Conservation (phyloP, 2,329 filamentous ascomycete genomes). For the Fusarium beomiforme region DNA sequence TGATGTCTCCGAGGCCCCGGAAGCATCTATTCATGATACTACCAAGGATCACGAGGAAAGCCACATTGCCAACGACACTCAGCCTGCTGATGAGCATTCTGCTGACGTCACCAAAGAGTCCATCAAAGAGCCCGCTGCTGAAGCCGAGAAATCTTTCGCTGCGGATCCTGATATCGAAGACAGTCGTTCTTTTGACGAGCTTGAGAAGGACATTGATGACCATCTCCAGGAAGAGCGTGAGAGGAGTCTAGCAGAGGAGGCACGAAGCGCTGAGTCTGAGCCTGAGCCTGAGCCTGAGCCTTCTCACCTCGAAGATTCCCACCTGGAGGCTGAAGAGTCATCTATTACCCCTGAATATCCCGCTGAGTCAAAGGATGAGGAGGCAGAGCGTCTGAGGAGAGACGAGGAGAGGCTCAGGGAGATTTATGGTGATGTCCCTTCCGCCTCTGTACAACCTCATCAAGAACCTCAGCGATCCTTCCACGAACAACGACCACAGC, state of each 20-base stretch:
- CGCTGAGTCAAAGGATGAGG: background rate
- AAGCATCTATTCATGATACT: background rate
- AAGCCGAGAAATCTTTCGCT: background rate
- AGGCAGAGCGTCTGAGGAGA: slow-evolving; percentile 50
- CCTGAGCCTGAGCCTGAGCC: slow-evolving; percentile 20
- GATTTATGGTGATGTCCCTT: slow-evolving; percentile 53
- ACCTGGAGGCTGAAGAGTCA: slow-evolving; percentile 1
- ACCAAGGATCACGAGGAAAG: slow-evolving; percentile 2
- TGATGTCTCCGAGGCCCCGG: background rate
- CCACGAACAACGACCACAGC: slow-evolving; percentile 8
- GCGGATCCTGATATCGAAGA: slow-evolving; percentile 8
- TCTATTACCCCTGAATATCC: slow-evolving; percentile 18
- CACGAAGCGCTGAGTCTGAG: background rate
- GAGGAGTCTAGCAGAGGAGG: slow-evolving; percentile 28
- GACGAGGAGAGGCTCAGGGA: slow-evolving; percentile 65
- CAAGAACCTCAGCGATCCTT: slow-evolving; percentile 12
- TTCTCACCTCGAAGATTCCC: slow-evolving; percentile 28
- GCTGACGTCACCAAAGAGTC: slow-evolving; percentile 13
- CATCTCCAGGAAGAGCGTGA: slow-evolving; percentile 35
- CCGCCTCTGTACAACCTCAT: slow-evolving; percentile 6
- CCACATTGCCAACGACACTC: background rate
- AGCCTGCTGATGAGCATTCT: slow-evolving; percentile 4
- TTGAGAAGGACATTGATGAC: slow-evolving; percentile 35
- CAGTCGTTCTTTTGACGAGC: slow-evolving; percentile 28
- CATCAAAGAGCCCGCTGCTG: background rate